phyloP scores from a whole-genome alignment of 768 basidiomycete species.

The Tricholoma furcatifolium region DNA sequence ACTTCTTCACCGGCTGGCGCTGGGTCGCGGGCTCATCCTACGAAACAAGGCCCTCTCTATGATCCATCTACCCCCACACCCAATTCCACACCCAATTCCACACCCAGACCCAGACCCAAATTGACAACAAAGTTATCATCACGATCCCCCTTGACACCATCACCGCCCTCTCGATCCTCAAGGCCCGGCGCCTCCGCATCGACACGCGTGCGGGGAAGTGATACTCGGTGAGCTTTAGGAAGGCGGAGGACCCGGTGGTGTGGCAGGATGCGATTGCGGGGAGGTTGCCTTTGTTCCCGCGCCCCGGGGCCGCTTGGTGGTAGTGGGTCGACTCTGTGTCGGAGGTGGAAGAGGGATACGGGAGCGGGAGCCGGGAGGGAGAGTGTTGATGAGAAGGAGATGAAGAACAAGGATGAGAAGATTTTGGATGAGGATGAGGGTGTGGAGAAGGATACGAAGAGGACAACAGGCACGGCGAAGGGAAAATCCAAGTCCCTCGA shows the following conservation, averaged over 20 bases:
- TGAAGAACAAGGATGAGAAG: too few relatives aligned
- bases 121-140: background rate
- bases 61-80: slow-evolving; percentile 71
- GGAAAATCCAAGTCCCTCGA: slow-evolving; percentile 4
- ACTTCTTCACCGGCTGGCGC: slow-evolving; percentile 65
- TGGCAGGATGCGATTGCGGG: slow-evolving; percentile 33
- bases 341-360: too few relatives aligned
- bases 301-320: too few relatives aligned
- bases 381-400: too few relatives aligned
- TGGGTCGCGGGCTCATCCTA: slow-evolving; percentile 75
- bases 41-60: slow-evolving; percentile 61
- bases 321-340: too few relatives aligned
- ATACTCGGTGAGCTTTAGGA: slow-evolving; percentile 27
- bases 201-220: slow-evolving; percentile 21
- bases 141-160: slow-evolving; percentile 24
- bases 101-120: too few relatives aligned
- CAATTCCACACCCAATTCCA: background rate
- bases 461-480: too few relatives aligned
- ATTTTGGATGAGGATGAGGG: too few relatives aligned
- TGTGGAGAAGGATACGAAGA: too few relatives aligned
- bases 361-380: too few relatives aligned
- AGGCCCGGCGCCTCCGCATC: slow-evolving; percentile 14
- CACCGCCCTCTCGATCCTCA: slow-evolving; percentile 19
- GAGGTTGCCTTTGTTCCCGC: slow-evolving; percentile 16
- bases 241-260: slow-evolving; percentile 25